Conservation (phyloP, 352 stramenopile genomes). For the Phytophthora pini region DNA sequence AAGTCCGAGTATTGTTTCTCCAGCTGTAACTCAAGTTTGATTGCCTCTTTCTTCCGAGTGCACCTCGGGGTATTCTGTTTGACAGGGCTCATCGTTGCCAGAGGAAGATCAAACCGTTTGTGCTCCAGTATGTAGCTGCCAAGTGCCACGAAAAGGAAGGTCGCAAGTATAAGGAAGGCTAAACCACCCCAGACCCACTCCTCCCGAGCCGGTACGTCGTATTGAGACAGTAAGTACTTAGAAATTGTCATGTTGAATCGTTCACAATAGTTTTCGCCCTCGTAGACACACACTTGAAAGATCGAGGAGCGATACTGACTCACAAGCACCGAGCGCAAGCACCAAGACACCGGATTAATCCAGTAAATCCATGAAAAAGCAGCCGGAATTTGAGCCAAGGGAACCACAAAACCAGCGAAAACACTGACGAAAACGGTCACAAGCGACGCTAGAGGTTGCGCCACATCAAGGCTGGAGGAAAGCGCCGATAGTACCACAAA, state of each 20-base stretch:
- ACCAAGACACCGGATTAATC: conserved; percentile 2
- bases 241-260: conserved; percentile 1
- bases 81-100: not conserved
- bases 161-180: not conserved
- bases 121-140: not conserved
- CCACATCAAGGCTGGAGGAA: conserved; percentile 2
- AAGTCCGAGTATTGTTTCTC: conserved; percentile 4
- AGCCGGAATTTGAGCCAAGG: not conserved
- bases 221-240: conserved; percentile 2
- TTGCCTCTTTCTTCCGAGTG: not conserved
- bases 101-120: not conserved
- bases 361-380: conserved; percentile 9
- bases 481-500: conserved; percentile 6
- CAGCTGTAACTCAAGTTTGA: conserved; percentile 1
- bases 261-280: conserved; percentile 2
- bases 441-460: conserved; percentile 3
- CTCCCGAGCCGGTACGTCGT: not conserved
- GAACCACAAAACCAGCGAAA: conserved; percentile 2
- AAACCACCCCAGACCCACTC: conserved; percentile 9
- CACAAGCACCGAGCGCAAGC: conserved; percentile 7
- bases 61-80: not conserved
- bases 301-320: conserved; percentile 6
- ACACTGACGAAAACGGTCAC: conserved; percentile 5
- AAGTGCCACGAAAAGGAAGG: not conserved
- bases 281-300: not conserved